Conservation (phyloP, 129 eudicot genomes). For the Tanacetum coccineum region DNA sequence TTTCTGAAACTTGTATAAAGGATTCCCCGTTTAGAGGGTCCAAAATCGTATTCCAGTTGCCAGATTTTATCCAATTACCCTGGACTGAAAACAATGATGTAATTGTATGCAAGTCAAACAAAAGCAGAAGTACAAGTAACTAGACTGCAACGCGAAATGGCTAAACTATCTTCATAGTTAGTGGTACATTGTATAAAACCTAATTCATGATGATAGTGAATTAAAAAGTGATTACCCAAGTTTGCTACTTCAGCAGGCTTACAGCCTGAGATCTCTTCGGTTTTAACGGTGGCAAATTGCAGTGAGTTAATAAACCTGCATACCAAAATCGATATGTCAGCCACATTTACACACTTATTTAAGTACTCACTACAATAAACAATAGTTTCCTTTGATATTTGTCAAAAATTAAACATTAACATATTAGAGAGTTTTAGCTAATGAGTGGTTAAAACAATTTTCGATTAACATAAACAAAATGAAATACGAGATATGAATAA, state of each 20-base stretch:
- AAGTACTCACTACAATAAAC: too few relatives aligned
- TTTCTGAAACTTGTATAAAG: conserved; percentile 79
- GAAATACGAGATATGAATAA: background rate
- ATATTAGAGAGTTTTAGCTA: too few relatives aligned
- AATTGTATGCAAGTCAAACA: too few relatives aligned
- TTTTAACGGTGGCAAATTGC: conserved; percentile 74
- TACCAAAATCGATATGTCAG: conserved; percentile 4
- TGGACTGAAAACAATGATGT: conserved; percentile 69
- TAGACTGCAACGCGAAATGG: too few relatives aligned
- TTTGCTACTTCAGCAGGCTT: conserved; percentile 80
- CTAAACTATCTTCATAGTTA: too few relatives aligned
- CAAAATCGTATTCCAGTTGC: conserved; percentile 63
- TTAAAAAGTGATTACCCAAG: conserved; percentile 45
- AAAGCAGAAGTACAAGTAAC: too few relatives aligned
- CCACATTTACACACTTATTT: background rate
- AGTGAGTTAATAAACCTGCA: conserved; percentile 59
- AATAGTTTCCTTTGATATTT: too few relatives aligned
- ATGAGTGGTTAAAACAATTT: too few relatives aligned
- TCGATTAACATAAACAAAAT: too few relatives aligned
- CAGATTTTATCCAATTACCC: conserved; percentile 68
- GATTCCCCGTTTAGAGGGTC: conserved; percentile 93
- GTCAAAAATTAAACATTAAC: too few relatives aligned
- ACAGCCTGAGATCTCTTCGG: conserved; percentile 69
- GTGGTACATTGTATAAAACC: too few relatives aligned
- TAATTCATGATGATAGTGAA: too few relatives aligned